phyloP scores from a whole-genome alignment of 2,329 filamentous ascomycete species.

The Gremmenia infestans region DNA sequence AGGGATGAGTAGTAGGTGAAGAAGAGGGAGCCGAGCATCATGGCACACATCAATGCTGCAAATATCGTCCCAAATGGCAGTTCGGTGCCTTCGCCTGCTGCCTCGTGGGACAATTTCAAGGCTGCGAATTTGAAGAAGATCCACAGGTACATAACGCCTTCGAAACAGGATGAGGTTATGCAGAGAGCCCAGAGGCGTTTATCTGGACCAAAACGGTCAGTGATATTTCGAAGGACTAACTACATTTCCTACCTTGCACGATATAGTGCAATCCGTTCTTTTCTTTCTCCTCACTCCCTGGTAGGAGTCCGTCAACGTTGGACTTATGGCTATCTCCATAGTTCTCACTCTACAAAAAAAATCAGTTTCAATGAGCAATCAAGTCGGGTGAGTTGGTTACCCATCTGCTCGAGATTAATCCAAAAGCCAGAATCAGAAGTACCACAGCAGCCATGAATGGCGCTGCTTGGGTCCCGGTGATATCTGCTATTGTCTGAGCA shows the following conservation, averaged over 20 bases:
- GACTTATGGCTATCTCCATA: slow-evolving; percentile 34
- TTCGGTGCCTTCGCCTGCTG: slow-evolving; percentile 37
- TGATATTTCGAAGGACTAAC: neutral
- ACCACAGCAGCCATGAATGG: slow-evolving; percentile 44
- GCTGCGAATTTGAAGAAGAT: slow-evolving; percentile 57
- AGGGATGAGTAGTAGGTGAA: slow-evolving; percentile 35
- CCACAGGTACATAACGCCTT: slow-evolving; percentile 56
- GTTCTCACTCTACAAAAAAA: slow-evolving; percentile 39
- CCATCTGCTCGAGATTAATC: slow-evolving; percentile 43
- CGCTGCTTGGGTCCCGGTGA: slow-evolving; percentile 42
- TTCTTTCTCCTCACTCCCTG: neutral
- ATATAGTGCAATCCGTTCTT: slow-evolving; percentile 13
- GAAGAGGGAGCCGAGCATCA: slow-evolving; percentile 50
- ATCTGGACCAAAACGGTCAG: slow-evolving; percentile 28
- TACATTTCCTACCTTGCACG: neutral
- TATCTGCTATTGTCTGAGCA: slow-evolving; percentile 43
- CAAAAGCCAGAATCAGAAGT: slow-evolving; percentile 38
- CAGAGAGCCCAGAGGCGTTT: slow-evolving; percentile 45
- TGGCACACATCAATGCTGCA: slow-evolving; percentile 51
- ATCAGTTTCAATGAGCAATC: neutral
- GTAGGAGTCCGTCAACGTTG: neutral
- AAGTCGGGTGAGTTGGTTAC: slow-evolving; percentile 30
- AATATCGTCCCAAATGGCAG: slow-evolving; percentile 47
- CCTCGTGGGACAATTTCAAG: slow-evolving; percentile 37
- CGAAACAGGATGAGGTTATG: slow-evolving; percentile 49